Evolutionary conservation across 2,329 filamentous ascomycete species (phyloP).

Genomic region (Claviceps sp.): DNA sequence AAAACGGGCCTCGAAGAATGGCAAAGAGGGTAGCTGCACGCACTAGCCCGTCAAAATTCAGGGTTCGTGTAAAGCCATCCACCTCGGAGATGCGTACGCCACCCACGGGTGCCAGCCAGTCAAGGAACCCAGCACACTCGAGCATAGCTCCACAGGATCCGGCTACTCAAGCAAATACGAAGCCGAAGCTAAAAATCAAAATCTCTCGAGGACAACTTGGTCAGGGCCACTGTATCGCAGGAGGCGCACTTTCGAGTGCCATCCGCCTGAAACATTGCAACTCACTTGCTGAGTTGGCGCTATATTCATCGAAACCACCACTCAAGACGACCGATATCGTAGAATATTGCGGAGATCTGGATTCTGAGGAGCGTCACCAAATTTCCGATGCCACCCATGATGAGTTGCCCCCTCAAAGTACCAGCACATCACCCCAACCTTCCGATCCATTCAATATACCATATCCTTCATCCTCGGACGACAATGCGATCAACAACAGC

Average conservation of each 20-base stretch:
- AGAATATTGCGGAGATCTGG: neutral
- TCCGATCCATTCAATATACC: conserved; percentile 24
- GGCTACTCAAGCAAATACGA: conserved; percentile 3
- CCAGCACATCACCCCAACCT: conserved; percentile 9
- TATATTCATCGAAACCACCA: conserved; percentile 8
- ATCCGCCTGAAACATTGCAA: conserved; percentile 19
- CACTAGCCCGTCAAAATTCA: conserved; percentile 14
- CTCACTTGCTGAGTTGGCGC: conserved; percentile 18
- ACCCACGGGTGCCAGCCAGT: neutral
- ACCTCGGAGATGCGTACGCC: conserved; percentile 6
- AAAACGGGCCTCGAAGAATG: neutral
- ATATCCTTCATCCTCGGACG: conserved; percentile 15
- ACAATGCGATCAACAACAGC: conserved; percentile 5
- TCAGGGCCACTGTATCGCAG: conserved; percentile 7
- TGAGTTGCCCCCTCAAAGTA: conserved; percentile 2
- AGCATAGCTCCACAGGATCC: neutral
- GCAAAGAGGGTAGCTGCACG: neutral
- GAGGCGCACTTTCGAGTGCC: conserved; percentile 9
- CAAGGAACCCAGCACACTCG: neutral
- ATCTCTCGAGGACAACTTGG: conserved; percentile 18
- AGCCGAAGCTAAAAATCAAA: conserved; percentile 20
- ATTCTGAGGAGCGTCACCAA: neutral
- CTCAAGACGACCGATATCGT: neutral
- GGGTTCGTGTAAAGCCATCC: conserved; percentile 14
- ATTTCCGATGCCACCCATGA: conserved; percentile 5